Conservation (phyloP, 164 flowering plant genomes). For the Litsea cubeba region DNA sequence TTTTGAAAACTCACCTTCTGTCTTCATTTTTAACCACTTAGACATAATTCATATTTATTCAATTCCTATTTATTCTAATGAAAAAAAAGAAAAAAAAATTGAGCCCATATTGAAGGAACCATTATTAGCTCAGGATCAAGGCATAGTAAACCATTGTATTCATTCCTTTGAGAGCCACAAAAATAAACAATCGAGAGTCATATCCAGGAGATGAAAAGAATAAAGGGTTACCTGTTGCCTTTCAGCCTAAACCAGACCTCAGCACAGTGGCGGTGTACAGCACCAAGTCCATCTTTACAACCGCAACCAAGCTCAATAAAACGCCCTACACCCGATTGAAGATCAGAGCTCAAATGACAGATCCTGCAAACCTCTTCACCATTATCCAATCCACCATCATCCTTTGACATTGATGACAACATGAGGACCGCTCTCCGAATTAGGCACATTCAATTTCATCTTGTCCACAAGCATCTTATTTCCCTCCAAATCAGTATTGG, state of each 20-base stretch:
- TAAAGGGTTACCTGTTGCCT: slow-evolving; percentile 67
- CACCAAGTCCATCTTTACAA: slow-evolving; percentile 79
- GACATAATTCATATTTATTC: too few relatives aligned
- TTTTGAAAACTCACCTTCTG: too few relatives aligned
- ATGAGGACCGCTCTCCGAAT: slow-evolving; percentile 10
- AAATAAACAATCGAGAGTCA: background rate
- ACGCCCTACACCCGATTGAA: slow-evolving; percentile 28
- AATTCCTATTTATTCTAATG: too few relatives aligned
- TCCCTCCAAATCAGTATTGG: too few relatives aligned
- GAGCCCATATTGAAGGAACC: background rate
- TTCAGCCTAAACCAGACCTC: slow-evolving; percentile 87
- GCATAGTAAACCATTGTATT: background rate
- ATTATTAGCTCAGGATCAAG: background rate
- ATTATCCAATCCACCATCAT: slow-evolving; percentile 15
- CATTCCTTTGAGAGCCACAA: background rate
- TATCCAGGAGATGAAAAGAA: background rate
- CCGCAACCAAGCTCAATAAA: slow-evolving; percentile 73
- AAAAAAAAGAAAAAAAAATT: too few relatives aligned
- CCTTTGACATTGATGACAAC: slow-evolving; percentile 23
- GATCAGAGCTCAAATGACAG: slow-evolving; percentile 73
- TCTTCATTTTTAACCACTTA: too few relatives aligned
- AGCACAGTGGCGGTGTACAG: slow-evolving; percentile 69
- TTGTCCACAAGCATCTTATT: slow-evolving; percentile 8
- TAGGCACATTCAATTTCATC: slow-evolving; percentile 13
- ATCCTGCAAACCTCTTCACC: slow-evolving; percentile 68